Conservation (phyloP, 73 alveolate species). For the Urostyla sp. region DNA sequence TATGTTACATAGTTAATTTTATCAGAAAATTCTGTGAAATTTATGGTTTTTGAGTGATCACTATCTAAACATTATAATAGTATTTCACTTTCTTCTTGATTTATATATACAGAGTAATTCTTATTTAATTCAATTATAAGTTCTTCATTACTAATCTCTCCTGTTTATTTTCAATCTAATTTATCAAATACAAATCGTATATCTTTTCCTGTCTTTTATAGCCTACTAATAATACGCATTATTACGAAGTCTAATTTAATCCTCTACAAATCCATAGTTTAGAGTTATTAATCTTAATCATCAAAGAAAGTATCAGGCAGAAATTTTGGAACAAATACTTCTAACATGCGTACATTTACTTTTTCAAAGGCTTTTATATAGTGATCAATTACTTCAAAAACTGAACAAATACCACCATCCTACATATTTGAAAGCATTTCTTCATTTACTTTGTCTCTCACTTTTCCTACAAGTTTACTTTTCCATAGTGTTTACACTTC, state of each 20-base stretch:
- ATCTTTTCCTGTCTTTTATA: conserved; percentile 42
- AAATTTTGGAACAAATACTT: neutral
- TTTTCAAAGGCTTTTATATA: conserved; percentile 24
- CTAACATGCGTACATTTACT: neutral
- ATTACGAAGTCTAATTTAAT: neutral
- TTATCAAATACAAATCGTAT: neutral
- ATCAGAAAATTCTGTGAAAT: neutral
- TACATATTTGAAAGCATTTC: conserved; percentile 1
- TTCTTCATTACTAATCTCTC: conserved; percentile 12
- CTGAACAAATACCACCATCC: conserved; percentile 54
- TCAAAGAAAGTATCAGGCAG: neutral
- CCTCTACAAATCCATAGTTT: neutral
- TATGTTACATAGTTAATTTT: neutral
- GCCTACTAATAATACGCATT: conserved; percentile 15
- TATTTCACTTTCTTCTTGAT: conserved; percentile 1
- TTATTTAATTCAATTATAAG: neutral
- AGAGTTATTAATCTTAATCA: neutral
- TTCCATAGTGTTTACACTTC: conserved; percentile 53
- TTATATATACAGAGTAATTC: neutral
- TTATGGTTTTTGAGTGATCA: neutral
- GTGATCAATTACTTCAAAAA: conserved; percentile 48
- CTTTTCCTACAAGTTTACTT: neutral
- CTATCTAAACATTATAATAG: neutral
- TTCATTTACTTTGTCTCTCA: conserved; percentile 22
- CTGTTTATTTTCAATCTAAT: neutral